Conservation (phyloP, 257 asterid species). For the Fraxinus excelsior region DNA sequence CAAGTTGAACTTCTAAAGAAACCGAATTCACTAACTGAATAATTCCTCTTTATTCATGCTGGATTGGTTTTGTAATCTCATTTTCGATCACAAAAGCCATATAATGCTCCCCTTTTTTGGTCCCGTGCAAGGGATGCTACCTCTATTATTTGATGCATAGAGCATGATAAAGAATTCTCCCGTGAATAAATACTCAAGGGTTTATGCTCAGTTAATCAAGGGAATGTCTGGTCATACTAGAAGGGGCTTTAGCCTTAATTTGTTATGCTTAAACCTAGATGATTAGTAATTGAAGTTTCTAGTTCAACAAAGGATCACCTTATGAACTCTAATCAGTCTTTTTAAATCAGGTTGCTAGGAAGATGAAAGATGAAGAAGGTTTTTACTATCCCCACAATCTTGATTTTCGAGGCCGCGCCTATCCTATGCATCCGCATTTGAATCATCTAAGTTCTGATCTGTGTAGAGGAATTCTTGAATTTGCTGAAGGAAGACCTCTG, state of each 20-base stretch:
- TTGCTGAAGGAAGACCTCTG: constrained; percentile 88
- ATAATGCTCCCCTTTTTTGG: background rate
- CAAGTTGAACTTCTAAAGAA: background rate
- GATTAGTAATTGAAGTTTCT: background rate
- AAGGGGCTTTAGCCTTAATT: background rate
- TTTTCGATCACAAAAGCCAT: background rate
- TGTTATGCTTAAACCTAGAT: background rate
- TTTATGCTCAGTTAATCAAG: background rate
- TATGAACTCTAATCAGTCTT: constrained; percentile 29
- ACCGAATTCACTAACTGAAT: background rate
- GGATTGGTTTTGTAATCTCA: background rate
- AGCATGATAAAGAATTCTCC: background rate
- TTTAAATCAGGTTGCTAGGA: constrained; percentile 82
- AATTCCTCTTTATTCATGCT: constrained; percentile 9
- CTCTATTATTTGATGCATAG: background rate
- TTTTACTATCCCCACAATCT: constrained; percentile 97
- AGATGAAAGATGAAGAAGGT: constrained; percentile 92
- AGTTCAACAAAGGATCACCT: background rate
- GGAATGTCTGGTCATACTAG: constrained; percentile 1
- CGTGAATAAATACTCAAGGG: background rate
- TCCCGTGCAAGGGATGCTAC: background rate
- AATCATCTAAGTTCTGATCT: constrained; percentile 94
- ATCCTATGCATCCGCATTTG: constrained; percentile 98
- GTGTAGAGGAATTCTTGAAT: constrained; percentile 94
- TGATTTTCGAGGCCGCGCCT: constrained; percentile 98